Conservation (phyloP, 805 yeast species). For the Candida rishiriensis region DNA sequence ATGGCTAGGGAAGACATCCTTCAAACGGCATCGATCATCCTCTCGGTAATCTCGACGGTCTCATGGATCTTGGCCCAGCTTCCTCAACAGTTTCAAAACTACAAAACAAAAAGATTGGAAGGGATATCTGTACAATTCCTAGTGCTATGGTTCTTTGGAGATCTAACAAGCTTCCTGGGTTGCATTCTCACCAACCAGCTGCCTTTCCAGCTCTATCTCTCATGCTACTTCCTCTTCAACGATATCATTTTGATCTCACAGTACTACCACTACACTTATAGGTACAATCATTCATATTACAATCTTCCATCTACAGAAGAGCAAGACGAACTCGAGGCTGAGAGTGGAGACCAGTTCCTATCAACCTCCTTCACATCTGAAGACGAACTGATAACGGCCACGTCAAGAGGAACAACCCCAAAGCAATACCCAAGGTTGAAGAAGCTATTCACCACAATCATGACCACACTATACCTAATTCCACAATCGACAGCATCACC, state of each 20-base stretch:
- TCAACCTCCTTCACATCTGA: not conserved
- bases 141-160: conserved; percentile 32
- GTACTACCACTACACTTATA: conserved; percentile 57
- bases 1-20: not conserved
- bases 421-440: not conserved
- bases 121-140: conserved; percentile 30
- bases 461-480: no score
- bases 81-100: conserved; percentile 33
- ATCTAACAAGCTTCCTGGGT: conserved; percentile 45
- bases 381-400: not conserved
- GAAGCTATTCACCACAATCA: no score
- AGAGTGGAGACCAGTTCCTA: not conserved
- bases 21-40: conserved; percentile 13
- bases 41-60: conserved; percentile 27
- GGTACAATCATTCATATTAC: not conserved
- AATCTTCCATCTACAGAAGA: no score
- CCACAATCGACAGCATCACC: no score
- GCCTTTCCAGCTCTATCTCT: conserved; percentile 72
- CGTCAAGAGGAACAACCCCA: conserved; percentile 1
- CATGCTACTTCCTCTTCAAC: conserved; percentile 67
- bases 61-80: conserved; percentile 34
- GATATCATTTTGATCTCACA: conserved; percentile 68
- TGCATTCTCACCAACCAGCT: conserved; percentile 73
- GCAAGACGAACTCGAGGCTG: no score
- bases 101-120: conserved; percentile 26